These are phyloP conservation scores for Rhazya stricta DNA, from an alignment of 257 asterid genomes.

Conservation along the genomic window DNA sequence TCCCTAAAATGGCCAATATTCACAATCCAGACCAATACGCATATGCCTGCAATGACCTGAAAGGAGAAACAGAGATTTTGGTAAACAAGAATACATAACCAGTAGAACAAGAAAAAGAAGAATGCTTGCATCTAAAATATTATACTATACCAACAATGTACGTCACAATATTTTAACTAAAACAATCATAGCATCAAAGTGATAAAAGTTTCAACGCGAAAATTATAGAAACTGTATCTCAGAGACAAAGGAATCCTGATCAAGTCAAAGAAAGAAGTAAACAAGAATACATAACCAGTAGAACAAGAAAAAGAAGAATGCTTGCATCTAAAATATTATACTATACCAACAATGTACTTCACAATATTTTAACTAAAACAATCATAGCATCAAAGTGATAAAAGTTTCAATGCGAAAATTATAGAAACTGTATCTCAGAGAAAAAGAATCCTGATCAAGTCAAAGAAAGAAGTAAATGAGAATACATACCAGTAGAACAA, in stretches of 20 bases:
- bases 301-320: background rate
- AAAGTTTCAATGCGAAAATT: background rate
- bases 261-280: background rate
- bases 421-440: background rate
- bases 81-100: background rate
- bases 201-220: background rate
- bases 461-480: background rate
- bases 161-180: background rate
- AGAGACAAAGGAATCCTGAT: background rate
- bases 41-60: conserved; percentile 97
- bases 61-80: conserved; percentile 30
- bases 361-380: background rate
- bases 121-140: background rate
- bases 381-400: background rate
- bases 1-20: conserved; percentile 97
- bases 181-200: background rate
- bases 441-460: background rate
- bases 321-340: background rate
- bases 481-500: background rate
- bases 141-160: background rate
- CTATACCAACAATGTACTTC: background rate
- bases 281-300: background rate
- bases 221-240: background rate
- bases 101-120: conserved; percentile 1
- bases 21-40: conserved; percentile 93